Percentiles rank a stretch among this genome's conserved stretches.
phyloP scores from a whole-genome alignment of 2,329 filamentous ascomycete genomes.

The Fusarium oxysporum region DNA sequence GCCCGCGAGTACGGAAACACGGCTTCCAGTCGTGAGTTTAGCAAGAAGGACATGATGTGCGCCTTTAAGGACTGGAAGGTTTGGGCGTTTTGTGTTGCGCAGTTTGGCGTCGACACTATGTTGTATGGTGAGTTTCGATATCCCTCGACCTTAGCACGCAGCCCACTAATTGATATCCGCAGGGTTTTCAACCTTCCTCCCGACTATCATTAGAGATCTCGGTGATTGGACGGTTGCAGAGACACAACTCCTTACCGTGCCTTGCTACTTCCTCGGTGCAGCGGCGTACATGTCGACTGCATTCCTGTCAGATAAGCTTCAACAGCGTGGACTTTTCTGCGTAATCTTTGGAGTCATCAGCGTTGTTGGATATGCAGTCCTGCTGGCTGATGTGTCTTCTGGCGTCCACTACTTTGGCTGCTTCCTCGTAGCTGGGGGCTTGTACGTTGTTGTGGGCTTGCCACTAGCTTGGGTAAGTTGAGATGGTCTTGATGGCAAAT shows the following conservation, averaged over 20 bases:
- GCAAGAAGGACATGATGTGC: conserved; percentile 71
- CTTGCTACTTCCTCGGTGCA: conserved; percentile 80
- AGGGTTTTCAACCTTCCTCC: conserved; percentile 82
- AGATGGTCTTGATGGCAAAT: neutral
- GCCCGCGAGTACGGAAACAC: conserved; percentile 61
- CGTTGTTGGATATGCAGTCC: conserved; percentile 75
- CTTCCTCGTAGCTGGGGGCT: conserved; percentile 78
- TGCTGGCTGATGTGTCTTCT: conserved; percentile 69
- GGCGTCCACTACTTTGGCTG: conserved; percentile 80
- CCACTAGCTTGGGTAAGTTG: conserved; percentile 64
- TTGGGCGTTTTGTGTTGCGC: conserved; percentile 74
- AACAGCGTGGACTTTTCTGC: conserved; percentile 73
- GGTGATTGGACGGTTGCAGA: conserved; percentile 71
- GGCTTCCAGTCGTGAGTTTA: conserved; percentile 58
- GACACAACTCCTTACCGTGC: conserved; percentile 81
- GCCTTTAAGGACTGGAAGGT: conserved; percentile 82
- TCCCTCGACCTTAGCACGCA: neutral
- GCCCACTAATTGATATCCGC: neutral
- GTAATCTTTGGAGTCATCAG: conserved; percentile 72
- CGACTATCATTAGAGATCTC: conserved; percentile 80
- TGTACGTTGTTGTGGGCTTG: conserved; percentile 72
- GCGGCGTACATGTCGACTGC: conserved; percentile 75
- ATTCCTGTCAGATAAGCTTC: conserved; percentile 73
- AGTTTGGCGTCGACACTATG: conserved; percentile 82
- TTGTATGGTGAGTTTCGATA: conserved; percentile 65